Evolutionary conservation across 176 grass and related monocot genomes (phyloP).

Genomic region (Canna indica): DNA sequence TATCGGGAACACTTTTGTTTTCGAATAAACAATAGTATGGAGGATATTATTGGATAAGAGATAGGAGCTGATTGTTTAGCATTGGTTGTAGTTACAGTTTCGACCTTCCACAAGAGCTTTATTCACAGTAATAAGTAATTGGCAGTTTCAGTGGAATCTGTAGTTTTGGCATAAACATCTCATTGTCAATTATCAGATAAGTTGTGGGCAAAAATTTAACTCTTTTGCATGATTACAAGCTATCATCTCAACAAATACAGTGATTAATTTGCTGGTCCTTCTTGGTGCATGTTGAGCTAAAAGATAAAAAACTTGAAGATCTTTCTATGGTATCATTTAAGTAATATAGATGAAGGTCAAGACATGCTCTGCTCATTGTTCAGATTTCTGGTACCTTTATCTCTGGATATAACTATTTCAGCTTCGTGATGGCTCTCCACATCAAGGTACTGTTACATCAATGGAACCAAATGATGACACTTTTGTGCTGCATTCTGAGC

Average conservation of each 20-base stretch:
- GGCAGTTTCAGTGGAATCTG: background rate
- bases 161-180: no score
- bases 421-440: conserved; percentile 88
- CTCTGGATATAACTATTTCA: conserved; percentile 26
- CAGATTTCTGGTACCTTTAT: background rate
- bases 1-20: background rate
- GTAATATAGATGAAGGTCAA: background rate
- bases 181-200: background rate
- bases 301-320: background rate
- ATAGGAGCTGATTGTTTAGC: no score
- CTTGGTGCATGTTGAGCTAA: background rate
- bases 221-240: background rate
- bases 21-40: background rate
- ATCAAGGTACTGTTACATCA: conserved; percentile 87
- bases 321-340: background rate
- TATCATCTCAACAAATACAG: background rate
- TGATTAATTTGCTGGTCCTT: background rate
- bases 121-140: background rate
- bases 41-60: background rate
- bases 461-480: conserved; percentile 88
- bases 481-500: conserved; percentile 72
- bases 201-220: background rate
- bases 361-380: background rate
- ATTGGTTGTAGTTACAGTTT: no score
- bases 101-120: no score